Evolutionary conservation across 2,329 filamentous ascomycete species (phyloP), one percentile per base, ranked within the genome.

Genomic region (Metarhizium sp.): DNA sequence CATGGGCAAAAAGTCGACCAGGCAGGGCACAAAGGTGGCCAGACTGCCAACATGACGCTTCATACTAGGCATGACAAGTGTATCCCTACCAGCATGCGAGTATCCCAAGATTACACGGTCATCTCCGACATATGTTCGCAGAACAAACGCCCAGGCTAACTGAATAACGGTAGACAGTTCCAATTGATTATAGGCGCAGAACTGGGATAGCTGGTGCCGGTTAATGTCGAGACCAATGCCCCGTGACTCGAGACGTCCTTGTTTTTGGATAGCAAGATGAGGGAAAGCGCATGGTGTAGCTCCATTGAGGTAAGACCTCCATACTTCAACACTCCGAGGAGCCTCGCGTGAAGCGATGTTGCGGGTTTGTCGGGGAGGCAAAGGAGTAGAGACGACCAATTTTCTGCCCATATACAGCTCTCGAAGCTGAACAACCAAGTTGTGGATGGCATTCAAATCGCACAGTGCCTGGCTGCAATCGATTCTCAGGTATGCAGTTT

Each of bases 141-240:
- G 68, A 0, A 84, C 71, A 20, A 86, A 68, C 0, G 75, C 79
- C 82, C 82, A 86, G 0, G 81, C 80, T n/a, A 82, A 73, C 29
- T 79, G 76, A 4, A 85, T 69, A 3, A 84, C 69, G 0, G 78
- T 75, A 0, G 78, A 73, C 0, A 77, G 66, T 0, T 75, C 75
- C 2, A 80, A 69, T 8, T 69, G 7, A 58, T 69, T 48, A 70
- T 69, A 51, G 0, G 60, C 54, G 53, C 68, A 70, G 49, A 81
- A 81, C 8, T 73, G 69, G 10, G 75, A 71, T 2, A 80, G 60
- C 3, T 71, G 67, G 32, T 70, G 63, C 4, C 64, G 68, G 0
- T 70, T 65, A 14, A 78, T 67, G 8, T 74, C 70, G 4, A 78
- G 61, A 7, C 75, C 67, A 16, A 75, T 67, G 5, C 70, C 67